Percentiles rank a stretch among this genome's conserved stretches.
phyloP scores from a whole-genome alignment of 169 alveolate species.

The Plasmodium sp. region DNA sequence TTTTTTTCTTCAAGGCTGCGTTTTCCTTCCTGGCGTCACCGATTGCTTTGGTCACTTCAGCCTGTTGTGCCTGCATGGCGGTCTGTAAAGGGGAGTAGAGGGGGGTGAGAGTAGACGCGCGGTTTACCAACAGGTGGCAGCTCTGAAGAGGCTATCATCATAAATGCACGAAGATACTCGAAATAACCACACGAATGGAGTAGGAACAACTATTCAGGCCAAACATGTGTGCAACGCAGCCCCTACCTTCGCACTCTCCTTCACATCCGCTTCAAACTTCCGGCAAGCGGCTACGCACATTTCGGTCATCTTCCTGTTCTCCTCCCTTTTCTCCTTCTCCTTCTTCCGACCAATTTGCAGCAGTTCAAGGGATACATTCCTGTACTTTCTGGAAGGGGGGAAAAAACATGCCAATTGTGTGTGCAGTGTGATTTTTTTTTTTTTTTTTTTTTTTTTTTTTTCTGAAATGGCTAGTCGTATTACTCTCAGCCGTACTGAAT shows the following conservation, averaged over 20 bases:
- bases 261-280: constrained; percentile 47
- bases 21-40: constrained; percentile 19
- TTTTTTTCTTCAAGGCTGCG: constrained; percentile 29
- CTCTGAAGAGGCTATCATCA: not conserved
- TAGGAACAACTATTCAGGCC: not conserved
- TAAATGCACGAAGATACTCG: not conserved
- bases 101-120: not conserved
- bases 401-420: not conserved
- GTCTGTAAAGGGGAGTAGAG: not conserved
- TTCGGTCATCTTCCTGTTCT: constrained; percentile 43
- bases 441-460: not conserved
- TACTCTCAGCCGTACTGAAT: constrained; percentile 32
- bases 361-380: constrained; percentile 46
- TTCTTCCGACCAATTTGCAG: constrained; percentile 48
- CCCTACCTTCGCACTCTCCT: constrained; percentile 48
- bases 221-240: not conserved
- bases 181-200: not conserved
- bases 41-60: not conserved
- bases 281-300: constrained; percentile 54
- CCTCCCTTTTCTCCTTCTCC: constrained; percentile 38
- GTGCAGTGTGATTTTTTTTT: not conserved
- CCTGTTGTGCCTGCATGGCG: not conserved
- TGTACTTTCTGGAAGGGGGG: constrained; percentile 20
- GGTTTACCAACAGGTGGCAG: not conserved
- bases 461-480: not conserved